phyloP scores from a whole-genome alignment of 2,329 filamentous ascomycete species.

The Colletotrichum sp. region DNA sequence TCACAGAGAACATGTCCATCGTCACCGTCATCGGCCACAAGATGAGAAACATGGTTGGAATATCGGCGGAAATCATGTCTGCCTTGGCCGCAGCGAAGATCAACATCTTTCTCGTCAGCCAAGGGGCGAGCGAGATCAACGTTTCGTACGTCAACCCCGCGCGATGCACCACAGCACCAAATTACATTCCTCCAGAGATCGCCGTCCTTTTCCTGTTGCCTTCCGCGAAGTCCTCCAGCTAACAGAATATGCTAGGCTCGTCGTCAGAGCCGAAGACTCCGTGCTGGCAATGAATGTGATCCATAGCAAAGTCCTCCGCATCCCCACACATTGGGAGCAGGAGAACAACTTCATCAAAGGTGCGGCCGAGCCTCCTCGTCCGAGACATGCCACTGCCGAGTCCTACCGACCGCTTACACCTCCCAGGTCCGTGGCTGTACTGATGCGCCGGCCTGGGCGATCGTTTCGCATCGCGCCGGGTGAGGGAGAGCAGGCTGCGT shows the following conservation, averaged over 20 bases:
- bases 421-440: conserved; percentile 19
- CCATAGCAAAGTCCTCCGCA: conserved; percentile 70
- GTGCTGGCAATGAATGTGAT: conserved; percentile 94
- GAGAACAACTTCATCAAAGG: conserved; percentile 19
- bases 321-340: conserved; percentile 16
- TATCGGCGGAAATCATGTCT: conserved; percentile 41
- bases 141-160: conserved; percentile 72
- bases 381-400: background rate
- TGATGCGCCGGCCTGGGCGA: background rate
- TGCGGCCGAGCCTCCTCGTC: background rate
- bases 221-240: background rate
- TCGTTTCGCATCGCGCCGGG: background rate
- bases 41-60: conserved; percentile 96
- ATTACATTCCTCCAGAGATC: background rate
- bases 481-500: background rate
- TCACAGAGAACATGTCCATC: conserved; percentile 83
- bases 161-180: background rate
- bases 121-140: conserved; percentile 97
- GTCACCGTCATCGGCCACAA: conserved; percentile 92
- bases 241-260: conserved; percentile 37
- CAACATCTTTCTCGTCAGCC: conserved; percentile 19
- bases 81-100: conserved; percentile 15
- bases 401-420: conserved; percentile 2
- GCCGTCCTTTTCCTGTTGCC: rapidly evolving
- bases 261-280: conserved; percentile 89